phyloP scores from a whole-genome alignment of 148 eudicot genomes.

The Chenopodium album region DNA sequence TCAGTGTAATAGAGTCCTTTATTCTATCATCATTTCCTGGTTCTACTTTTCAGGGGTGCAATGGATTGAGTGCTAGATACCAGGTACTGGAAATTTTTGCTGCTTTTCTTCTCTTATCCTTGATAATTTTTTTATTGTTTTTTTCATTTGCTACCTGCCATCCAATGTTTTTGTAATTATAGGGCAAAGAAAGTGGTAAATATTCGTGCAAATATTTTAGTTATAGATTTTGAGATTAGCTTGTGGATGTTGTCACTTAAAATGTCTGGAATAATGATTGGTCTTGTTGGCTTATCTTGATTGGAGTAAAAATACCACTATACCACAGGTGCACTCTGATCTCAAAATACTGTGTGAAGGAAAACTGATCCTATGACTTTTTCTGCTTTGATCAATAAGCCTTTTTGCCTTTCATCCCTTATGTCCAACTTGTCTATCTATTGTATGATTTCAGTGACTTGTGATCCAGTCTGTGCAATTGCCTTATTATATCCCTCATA shows the following conservation, averaged over 20 bases:
- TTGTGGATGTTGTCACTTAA: neutral
- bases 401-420: neutral
- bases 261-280: neutral
- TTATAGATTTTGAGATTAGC: neutral
- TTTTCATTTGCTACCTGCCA: neutral
- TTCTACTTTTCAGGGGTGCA: conserved; percentile 72
- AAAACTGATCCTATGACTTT: neutral
- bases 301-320: neutral
- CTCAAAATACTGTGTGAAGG: neutral
- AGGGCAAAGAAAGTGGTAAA: too few species aligned
- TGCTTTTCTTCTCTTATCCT: conserved; percentile 4
- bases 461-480: neutral
- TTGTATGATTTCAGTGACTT: neutral
- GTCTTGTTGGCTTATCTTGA: neutral
- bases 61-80: conserved; percentile 78
- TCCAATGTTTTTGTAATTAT: too few species aligned
- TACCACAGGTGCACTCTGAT: neutral
- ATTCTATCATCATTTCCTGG: conserved; percentile 77
- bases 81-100: conserved; percentile 45
- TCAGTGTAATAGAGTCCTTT: conserved; percentile 59
- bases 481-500: neutral
- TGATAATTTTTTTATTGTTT: neutral
- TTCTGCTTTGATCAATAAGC: neutral
- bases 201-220: neutral
- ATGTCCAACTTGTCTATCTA: neutral